phyloP scores from a whole-genome alignment of 257 asterid genomes.

The Linderniella brevidens region DNA sequence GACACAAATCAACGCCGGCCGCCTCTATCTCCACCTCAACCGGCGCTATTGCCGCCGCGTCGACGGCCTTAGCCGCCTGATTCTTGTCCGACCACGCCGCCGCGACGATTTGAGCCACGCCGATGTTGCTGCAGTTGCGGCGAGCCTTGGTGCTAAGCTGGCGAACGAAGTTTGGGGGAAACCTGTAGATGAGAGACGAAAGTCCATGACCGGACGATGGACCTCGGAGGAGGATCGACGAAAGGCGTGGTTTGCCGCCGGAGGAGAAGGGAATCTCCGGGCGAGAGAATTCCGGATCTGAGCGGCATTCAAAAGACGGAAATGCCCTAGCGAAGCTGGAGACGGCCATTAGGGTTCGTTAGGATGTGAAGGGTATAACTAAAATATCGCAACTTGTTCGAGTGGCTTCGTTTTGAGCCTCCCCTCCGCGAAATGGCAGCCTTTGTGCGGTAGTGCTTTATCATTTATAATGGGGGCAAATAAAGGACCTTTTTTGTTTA shows the following conservation, averaged over 20 bases:
- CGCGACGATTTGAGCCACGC: conserved; percentile 84
- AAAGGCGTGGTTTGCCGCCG: conserved; percentile 8
- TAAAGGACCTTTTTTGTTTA: too few species aligned
- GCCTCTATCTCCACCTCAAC: conserved; percentile 20
- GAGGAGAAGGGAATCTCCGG: conserved; percentile 21
- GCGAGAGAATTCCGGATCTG: conserved; percentile 38
- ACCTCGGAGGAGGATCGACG: conserved; percentile 12
- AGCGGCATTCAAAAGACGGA: conserved; percentile 45
- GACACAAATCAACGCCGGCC: conserved; percentile 17
- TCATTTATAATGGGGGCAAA: too few species aligned
- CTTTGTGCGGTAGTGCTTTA: too few species aligned
- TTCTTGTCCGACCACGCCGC: conserved; percentile 61
- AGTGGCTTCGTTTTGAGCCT: too few species aligned
- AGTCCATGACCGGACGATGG: conserved; percentile 19
- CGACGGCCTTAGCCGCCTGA: conserved; percentile 47
- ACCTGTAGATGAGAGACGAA: conserved; percentile 43
- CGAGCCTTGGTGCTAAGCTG: conserved; percentile 79
- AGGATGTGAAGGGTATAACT: too few species aligned
- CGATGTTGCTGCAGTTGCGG: conserved; percentile 80
- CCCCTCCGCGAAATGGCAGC: too few species aligned
- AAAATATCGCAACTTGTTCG: too few species aligned
- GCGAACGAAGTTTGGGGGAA: conserved; percentile 75
- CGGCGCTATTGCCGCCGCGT: conserved; percentile 34
- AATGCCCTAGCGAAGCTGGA: conserved; percentile 30
- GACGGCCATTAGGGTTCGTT: conserved; percentile 35